A percentile compares a stretch with the other conserved stretches of the same genome.
phyloP scores from a whole-genome alignment of 2,329 filamentous ascomycete genomes.

The Cercospora sp. region DNA sequence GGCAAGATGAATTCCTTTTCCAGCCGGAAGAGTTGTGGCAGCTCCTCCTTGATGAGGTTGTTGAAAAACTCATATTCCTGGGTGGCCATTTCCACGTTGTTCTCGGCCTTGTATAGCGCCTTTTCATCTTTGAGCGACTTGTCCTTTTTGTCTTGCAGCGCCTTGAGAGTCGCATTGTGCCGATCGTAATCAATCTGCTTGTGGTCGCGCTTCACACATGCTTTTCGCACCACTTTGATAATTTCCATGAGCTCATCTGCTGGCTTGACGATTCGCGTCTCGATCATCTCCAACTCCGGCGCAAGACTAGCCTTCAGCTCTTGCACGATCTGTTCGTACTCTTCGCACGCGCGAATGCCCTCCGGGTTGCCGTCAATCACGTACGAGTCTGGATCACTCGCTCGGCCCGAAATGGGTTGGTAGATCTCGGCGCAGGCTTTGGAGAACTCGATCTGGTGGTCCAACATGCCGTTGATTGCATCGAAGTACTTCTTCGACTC shows the following conservation, averaged over 20 bases:
- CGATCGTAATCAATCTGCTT: slow-evolving; percentile 97
- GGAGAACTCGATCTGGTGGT: slow-evolving; percentile 97
- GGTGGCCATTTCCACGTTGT: slow-evolving; percentile 84
- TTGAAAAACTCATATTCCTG: slow-evolving; percentile 99
- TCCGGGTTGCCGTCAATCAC: slow-evolving; percentile 83
- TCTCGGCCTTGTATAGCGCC: slow-evolving; percentile 92
- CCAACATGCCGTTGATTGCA: slow-evolving; percentile 96
- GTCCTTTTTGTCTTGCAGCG: slow-evolving; percentile 96
- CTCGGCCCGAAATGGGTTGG: slow-evolving; percentile 93
- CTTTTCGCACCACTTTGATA: slow-evolving; percentile 92
- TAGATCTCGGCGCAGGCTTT: slow-evolving; percentile 95
- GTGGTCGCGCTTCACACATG: slow-evolving; percentile 85
- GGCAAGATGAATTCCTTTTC: slow-evolving; percentile 95
- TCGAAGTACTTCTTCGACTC: slow-evolving; percentile 97
- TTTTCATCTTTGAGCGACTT: slow-evolving; percentile 96
- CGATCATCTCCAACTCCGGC: slow-evolving; percentile 97
- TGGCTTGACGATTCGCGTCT: slow-evolving; percentile 83
- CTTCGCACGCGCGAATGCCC: slow-evolving; percentile 91
- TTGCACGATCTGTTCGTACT: slow-evolving; percentile 88
- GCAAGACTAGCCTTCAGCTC: slow-evolving; percentile 85
- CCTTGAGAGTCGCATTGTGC: slow-evolving; percentile 79
- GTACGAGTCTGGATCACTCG: slow-evolving; percentile 86
- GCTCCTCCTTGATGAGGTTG: slow-evolving; percentile 90
- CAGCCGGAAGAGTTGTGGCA: slow-evolving; percentile 85
- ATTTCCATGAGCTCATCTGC: slow-evolving; percentile 92